phyloP scores from a whole-genome alignment of 2,329 filamentous ascomycete genomes.

The Aspergillus felis region DNA sequence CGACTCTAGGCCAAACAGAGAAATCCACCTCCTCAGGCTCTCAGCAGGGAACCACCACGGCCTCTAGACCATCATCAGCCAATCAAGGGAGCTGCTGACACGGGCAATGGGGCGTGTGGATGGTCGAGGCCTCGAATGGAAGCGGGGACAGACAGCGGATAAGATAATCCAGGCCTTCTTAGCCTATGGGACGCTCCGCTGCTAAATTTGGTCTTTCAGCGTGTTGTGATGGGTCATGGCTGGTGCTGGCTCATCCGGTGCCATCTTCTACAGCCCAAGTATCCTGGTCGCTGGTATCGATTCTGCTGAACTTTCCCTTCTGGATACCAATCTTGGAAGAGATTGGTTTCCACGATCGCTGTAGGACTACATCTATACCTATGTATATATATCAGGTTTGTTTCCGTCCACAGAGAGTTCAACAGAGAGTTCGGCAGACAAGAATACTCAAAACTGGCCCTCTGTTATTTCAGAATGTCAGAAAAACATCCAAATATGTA shows the following conservation, averaged over 20 bases:
- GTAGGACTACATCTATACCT: neutral
- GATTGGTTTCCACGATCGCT: neutral
- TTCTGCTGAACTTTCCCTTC: too few relatives aligned
- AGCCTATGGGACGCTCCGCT: constrained; percentile 7
- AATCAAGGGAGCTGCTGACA: constrained; percentile 6
- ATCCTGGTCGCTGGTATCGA: neutral
- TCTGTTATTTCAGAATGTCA: neutral
- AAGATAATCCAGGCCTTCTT: constrained; percentile 7
- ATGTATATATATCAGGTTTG: neutral
- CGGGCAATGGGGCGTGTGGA: constrained; percentile 2
- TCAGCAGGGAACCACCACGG: constrained; percentile 13
- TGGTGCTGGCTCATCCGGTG: neutral
- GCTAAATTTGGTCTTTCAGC: constrained; percentile 15
- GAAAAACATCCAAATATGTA: neutral
- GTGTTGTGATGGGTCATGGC: constrained; percentile 6
- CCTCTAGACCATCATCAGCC: constrained; percentile 11
- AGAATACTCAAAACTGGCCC: neutral
- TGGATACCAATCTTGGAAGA: neutral
- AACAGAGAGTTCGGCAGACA: too few relatives aligned
- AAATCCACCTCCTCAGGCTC: neutral
- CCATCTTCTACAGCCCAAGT: neutral
- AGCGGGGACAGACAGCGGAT: constrained; percentile 15
- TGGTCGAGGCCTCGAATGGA: constrained; percentile 22
- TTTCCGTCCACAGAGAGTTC: neutral
- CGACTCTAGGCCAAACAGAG: constrained; percentile 13